These are phyloP conservation scores for Cadophora sp. DNA, from an alignment of 2,329 filamentous ascomycete species.

Conservation along the genomic window DNA sequence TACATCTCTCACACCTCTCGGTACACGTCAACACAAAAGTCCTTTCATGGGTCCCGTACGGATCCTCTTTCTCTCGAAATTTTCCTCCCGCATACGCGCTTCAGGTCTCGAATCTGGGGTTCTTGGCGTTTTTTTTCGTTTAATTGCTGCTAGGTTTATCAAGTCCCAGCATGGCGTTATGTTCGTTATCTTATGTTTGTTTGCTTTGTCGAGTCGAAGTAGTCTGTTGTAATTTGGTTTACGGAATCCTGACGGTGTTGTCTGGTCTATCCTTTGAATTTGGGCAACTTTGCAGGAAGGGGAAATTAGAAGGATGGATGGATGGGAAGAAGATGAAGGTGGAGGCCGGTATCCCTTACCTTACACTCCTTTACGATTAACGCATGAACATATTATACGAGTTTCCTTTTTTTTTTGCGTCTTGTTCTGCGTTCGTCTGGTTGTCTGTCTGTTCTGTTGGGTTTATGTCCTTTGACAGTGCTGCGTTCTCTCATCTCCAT, in stretches of 20 bases:
- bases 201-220: slow-evolving; percentile 4
- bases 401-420: slow-evolving; percentile 36
- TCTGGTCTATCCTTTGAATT: slow-evolving; percentile 15
- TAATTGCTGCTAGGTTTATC: slow-evolving; percentile 6
- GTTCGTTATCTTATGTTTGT: neutral
- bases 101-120: slow-evolving; percentile 6
- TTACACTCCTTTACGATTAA: slow-evolving; percentile 42
- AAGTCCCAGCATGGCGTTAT: slow-evolving; percentile 7
- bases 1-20: slow-evolving; percentile 36
- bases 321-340: slow-evolving; percentile 13
- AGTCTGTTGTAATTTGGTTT: slow-evolving; percentile 27
- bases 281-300: slow-evolving; percentile 1
- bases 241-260: neutral
- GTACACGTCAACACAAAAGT: slow-evolving; percentile 31
- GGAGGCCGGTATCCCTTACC: slow-evolving; percentile 23
- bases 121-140: slow-evolving; percentile 13
- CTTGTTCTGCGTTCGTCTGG: slow-evolving; percentile 11
- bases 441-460: slow-evolving; percentile 14
- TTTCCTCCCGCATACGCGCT: slow-evolving; percentile 17
- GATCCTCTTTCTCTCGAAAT: slow-evolving; percentile 5
- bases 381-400: slow-evolving; percentile 42
- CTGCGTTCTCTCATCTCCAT: neutral
- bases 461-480: slow-evolving; percentile 2
- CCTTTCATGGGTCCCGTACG: neutral
- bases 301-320: slow-evolving; percentile 18